These are phyloP conservation scores for Parmelia sp. DNA, from an alignment of 495 filamentous ascomycete genomes.

Conservation along the genomic window DNA sequence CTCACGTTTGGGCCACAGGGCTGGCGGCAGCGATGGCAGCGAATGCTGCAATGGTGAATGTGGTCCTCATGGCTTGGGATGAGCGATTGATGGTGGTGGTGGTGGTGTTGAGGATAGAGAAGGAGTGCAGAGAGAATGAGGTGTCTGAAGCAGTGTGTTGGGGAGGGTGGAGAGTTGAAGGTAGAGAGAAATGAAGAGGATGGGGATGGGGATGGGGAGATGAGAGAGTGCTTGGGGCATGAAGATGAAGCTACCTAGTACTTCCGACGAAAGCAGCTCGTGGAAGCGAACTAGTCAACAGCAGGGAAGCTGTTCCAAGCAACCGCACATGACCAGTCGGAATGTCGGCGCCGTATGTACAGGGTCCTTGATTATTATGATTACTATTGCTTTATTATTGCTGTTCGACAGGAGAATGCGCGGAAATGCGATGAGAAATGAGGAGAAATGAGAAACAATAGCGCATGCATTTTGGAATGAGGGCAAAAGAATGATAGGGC, in stretches of 20 bases:
- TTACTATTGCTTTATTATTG: too few species aligned
- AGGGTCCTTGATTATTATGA: too few species aligned
- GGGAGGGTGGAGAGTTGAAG: not conserved
- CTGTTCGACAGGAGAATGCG: too few species aligned
- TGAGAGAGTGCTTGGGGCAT: not conserved
- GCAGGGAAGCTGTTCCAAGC: not conserved
- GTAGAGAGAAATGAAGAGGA: not conserved
- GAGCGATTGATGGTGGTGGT: slow-evolving; percentile 4
- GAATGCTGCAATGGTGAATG: slow-evolving; percentile 22
- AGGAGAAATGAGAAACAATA: not conserved
- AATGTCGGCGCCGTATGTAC: not conserved
- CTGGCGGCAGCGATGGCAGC: slow-evolving; percentile 23
- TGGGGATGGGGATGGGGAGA: slow-evolving; percentile 3
- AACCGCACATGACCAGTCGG: slow-evolving; percentile 1
- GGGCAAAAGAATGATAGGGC: not conserved
- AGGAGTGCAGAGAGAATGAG: not conserved
- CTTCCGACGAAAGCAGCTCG: slow-evolving; percentile 4
- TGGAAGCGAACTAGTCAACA: not conserved
- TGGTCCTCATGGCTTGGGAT: slow-evolving; percentile 21
- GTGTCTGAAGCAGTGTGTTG: not conserved
- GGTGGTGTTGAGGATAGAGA: not conserved
- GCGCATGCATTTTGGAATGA: not conserved
- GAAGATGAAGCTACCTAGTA: too few species aligned
- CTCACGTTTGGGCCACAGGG: slow-evolving; percentile 22
- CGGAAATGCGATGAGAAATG: not conserved